Percentiles rank a stretch among this genome's conserved stretches.
Conservation (phyloP, 495 filamentous ascomycete species). For the Bacidia rubella region DNA sequence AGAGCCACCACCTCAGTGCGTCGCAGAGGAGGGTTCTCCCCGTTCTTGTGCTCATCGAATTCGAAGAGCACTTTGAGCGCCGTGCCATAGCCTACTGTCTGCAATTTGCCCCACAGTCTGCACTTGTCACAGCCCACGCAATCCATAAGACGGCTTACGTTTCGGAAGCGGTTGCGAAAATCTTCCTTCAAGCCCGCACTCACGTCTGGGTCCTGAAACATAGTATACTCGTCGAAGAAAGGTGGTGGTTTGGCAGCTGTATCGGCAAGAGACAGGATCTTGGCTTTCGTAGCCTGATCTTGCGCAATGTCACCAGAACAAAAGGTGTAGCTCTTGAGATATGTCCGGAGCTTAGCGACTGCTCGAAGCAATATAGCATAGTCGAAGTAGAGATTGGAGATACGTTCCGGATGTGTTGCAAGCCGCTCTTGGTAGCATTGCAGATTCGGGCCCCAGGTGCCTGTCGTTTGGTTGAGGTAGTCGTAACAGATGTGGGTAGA, state of each 20-base stretch:
- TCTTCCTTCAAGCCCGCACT: conserved; percentile 81
- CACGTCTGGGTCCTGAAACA: conserved; percentile 60
- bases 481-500: conserved; percentile 93
- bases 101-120: conserved; percentile 95
- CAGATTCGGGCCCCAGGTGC: conserved; percentile 85
- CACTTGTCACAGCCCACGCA: conserved; percentile 99
- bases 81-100: conserved; percentile 87
- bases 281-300: conserved; percentile 63
- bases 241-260: conserved; percentile 50
- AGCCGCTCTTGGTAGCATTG: conserved; percentile 78
- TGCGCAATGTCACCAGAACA: conserved; percentile 75
- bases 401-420: conserved; percentile 70
- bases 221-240: conserved; percentile 87
- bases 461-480: conserved; percentile 89
- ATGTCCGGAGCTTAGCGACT: conserved; percentile 76
- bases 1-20: conserved; percentile 87
- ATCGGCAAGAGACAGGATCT: conserved; percentile 57
- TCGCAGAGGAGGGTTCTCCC: conserved; percentile 60
- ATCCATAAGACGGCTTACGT: conserved; percentile 93
- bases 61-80: conserved; percentile 94
- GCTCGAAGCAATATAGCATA: conserved; percentile 87
- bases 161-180: conserved; percentile 93
- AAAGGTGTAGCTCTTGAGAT: conserved; percentile 75
- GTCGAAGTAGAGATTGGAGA: conserved; percentile 98
- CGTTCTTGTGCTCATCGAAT: conserved; percentile 67